These are phyloP conservation scores for Boletus subparvulus DNA, from an alignment of 768 basidiomycete genomes.

Conservation along the genomic window DNA sequence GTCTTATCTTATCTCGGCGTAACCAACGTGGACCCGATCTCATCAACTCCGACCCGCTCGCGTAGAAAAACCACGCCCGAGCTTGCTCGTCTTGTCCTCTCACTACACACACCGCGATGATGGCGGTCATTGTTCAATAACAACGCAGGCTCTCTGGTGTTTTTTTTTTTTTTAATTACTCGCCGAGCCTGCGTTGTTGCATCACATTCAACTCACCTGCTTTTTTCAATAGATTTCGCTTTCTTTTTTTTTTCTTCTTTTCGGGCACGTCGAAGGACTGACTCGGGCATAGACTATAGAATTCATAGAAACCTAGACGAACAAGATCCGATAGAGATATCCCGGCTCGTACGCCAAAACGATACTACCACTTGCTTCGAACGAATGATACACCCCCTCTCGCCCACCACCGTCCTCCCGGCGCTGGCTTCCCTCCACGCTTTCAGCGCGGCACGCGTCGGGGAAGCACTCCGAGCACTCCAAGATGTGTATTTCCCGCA, in stretches of 20 bases:
- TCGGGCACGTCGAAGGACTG: background rate
- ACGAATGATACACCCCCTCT: constrained; percentile 15
- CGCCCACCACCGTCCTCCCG: constrained; percentile 58
- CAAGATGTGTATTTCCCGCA: constrained; percentile 52
- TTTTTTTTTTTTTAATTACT: background rate
- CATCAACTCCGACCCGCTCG: constrained; percentile 13
- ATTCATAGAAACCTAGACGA: constrained; percentile 7
- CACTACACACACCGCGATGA: constrained; percentile 27
- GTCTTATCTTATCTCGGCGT: constrained; percentile 26
- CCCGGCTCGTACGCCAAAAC: constrained; percentile 1
- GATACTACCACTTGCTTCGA: constrained; percentile 1
- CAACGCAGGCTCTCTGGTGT: constrained; percentile 42
- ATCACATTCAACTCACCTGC: background rate
- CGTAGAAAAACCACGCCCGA: background rate
- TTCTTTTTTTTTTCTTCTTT: background rate
- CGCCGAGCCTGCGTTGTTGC: constrained; percentile 22
- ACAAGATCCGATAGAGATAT: constrained; percentile 8
- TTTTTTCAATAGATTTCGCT: constrained; percentile 3
- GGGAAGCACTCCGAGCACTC: constrained; percentile 44
- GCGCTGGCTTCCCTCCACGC: constrained; percentile 45
- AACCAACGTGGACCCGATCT: constrained; percentile 7
- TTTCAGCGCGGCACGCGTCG: constrained; percentile 38
- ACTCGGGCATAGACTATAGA: constrained; percentile 17
- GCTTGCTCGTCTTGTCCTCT: background rate
- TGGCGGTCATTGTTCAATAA: constrained; percentile 55